Evolutionary conservation across 2,329 filamentous ascomycete species (phyloP), one percentile per base, ranked within the genome.

Genomic region (Aspergillus sp.): DNA sequence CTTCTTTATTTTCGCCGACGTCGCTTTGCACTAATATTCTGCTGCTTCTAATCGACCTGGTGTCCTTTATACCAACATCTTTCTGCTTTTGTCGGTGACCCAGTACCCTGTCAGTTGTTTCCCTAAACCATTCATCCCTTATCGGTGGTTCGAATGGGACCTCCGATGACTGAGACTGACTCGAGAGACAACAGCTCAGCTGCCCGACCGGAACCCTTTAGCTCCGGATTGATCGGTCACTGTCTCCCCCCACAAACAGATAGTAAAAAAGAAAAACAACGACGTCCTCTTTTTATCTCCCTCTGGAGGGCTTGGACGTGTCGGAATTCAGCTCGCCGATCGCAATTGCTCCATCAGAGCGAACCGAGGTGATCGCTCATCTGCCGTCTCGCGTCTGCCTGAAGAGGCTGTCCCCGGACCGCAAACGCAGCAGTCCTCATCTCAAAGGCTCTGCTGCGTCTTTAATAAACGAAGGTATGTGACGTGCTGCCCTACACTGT

Each of bases 401-500:
- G 54, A 61, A 58, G 60, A 69, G 66, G 62, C 63, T 70, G 64
- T 67, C 64, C 64, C 65, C 59, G 67, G 67, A 63, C 58, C 39
- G 64, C 63, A 64, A 62, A 62, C 63, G 66, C 65, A 67, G 65
- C 62, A 61, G 53, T 62, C 60, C 63, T 62, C 49, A 61, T 53
- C 42, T 41, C 32, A 38, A 36, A 38, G 62, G 62, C 51, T 63
- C 63, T 64, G 63, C 61, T 66, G 68, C 63, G 64, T 62, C 64
- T 67, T 57, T 50, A 64, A 48, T 62, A 65, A 59, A 56, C 64
- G 78, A 83, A 80, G 76, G 75, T 74, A 87, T 85, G 85, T 88
- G 84, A 84, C 86, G 84, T 76, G 79, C 84, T 65, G 78, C 82
- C 72, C 80, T 84, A 68, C 84, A 85, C 74, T 83, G 84, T 72